phyloP scores from a whole-genome alignment of 306 rosid species.

The Vigna radiata region DNA sequence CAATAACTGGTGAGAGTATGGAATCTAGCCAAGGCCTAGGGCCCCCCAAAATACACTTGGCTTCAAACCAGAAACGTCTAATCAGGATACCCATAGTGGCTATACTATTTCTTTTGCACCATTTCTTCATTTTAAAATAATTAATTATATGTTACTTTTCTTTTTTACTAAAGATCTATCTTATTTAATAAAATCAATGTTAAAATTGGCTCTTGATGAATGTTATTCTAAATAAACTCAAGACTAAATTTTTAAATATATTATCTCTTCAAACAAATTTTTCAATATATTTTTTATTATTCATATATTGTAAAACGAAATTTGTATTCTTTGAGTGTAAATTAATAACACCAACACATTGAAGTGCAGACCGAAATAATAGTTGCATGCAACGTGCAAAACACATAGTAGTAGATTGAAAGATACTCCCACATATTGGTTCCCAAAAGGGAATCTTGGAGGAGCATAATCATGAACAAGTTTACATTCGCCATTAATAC shows the following conservation, averaged over 20 bases:
- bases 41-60: slow-evolving; percentile 41
- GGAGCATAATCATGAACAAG: slow-evolving; percentile 44
- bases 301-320: too few relatives aligned
- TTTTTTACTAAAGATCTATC: too few relatives aligned
- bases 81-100: slow-evolving; percentile 41
- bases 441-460: slow-evolving; percentile 46
- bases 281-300: too few relatives aligned
- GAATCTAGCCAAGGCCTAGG: slow-evolving; percentile 4
- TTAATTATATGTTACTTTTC: too few relatives aligned
- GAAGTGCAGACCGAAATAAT: slow-evolving; percentile 16
- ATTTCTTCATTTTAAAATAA: background rate
- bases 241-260: too few relatives aligned
- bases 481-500: slow-evolving; percentile 39
- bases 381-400: slow-evolving; percentile 64
- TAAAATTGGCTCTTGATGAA: too few relatives aligned
- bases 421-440: slow-evolving; percentile 39
- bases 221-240: too few relatives aligned
- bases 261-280: too few relatives aligned
- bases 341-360: background rate
- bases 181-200: too few relatives aligned
- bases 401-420: slow-evolving; percentile 21
- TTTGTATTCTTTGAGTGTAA: too few relatives aligned
- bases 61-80: slow-evolving; percentile 59
- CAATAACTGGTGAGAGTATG: background rate
- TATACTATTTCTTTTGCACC: background rate